These are phyloP conservation scores for Penicillium verrucosum DNA, from an alignment of 2,329 filamentous ascomycete genomes.

Conservation along the genomic window DNA sequence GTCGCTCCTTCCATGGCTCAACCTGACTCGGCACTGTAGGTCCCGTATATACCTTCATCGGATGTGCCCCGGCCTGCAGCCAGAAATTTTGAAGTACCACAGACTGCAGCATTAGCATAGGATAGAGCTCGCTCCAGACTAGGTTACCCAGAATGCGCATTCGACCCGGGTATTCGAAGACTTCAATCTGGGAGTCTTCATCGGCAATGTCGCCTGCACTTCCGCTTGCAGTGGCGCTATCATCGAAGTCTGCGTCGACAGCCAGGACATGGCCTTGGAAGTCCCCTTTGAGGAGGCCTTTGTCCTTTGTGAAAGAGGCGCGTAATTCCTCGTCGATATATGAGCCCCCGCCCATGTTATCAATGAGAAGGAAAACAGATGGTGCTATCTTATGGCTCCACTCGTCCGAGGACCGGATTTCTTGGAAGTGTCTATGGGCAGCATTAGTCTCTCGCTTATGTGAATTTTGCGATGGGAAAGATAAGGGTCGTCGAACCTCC, in stretches of 20 bases:
- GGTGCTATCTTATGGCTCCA: neutral
- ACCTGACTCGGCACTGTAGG: constrained; percentile 13
- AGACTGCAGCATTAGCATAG: constrained; percentile 9
- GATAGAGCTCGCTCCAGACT: constrained; percentile 25
- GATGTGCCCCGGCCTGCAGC: constrained; percentile 22
- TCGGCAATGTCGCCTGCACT: neutral
- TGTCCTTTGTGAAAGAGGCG: neutral
- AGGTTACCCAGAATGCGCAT: constrained; percentile 24
- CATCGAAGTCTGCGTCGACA: constrained; percentile 18
- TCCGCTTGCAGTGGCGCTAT: neutral
- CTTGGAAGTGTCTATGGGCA: too few relatives aligned
- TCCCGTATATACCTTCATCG: constrained; percentile 23
- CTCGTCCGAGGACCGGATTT: too few relatives aligned
- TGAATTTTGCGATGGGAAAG: too few relatives aligned
- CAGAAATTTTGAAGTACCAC: constrained; percentile 15
- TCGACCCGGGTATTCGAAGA: constrained; percentile 13
- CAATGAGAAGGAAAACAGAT: constrained; percentile 6
- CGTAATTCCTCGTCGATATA: neutral
- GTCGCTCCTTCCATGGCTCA: constrained; percentile 1
- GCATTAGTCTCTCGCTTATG: too few relatives aligned
- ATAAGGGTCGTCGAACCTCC: too few relatives aligned
- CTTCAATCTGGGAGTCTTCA: neutral
- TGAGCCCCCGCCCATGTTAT: constrained; percentile 1
- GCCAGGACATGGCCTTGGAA: constrained; percentile 17
- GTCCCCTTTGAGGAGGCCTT: constrained; percentile 8